Conservation (phyloP, 768 basidiomycete species). For the Lentinula aciculospora region DNA sequence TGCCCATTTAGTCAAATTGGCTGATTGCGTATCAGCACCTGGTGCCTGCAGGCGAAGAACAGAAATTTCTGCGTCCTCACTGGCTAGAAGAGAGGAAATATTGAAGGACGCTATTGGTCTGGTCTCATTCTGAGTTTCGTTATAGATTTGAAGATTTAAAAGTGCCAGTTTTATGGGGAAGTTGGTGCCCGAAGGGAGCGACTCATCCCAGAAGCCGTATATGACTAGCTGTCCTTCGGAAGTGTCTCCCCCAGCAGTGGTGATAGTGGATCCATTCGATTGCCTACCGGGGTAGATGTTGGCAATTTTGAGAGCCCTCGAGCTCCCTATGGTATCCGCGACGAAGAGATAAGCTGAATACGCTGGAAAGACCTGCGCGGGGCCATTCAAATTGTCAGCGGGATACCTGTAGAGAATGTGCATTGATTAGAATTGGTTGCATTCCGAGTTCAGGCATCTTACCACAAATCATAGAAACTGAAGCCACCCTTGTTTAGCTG, state of each 20-base stretch:
- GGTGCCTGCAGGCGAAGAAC: constrained; percentile 40
- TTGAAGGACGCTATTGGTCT: constrained; percentile 41
- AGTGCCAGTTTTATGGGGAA: constrained; percentile 42
- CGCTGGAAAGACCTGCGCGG: constrained; percentile 46
- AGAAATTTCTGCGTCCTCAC: constrained; percentile 22
- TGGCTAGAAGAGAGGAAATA: constrained; percentile 33
- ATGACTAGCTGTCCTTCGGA: constrained; percentile 44
- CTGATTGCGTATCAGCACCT: constrained; percentile 40
- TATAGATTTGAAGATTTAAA: constrained; percentile 46
- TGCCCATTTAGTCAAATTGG: constrained; percentile 42
- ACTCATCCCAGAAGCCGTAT: constrained; percentile 45
- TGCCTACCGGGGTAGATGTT: constrained; percentile 50
- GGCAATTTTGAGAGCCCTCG: constrained; percentile 35
- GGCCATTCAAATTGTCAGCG: constrained; percentile 41
- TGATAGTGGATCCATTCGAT: constrained; percentile 45
- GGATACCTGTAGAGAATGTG: constrained; percentile 31
- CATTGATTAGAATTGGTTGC: no score
- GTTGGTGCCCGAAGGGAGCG: constrained; percentile 15
- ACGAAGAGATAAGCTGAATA: constrained; percentile 49
- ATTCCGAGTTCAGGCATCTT: not conserved
- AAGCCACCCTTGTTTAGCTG: constrained; percentile 45
- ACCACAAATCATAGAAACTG: constrained; percentile 43
- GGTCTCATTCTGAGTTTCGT: constrained; percentile 34
- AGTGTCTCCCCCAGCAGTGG: constrained; percentile 40
- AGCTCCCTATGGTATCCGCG: constrained; percentile 39